Evolutionary conservation across 805 yeast genomes (phyloP), one percentile per base, ranked within the genome.

Genomic region (Ogataea polymorpha): DNA sequence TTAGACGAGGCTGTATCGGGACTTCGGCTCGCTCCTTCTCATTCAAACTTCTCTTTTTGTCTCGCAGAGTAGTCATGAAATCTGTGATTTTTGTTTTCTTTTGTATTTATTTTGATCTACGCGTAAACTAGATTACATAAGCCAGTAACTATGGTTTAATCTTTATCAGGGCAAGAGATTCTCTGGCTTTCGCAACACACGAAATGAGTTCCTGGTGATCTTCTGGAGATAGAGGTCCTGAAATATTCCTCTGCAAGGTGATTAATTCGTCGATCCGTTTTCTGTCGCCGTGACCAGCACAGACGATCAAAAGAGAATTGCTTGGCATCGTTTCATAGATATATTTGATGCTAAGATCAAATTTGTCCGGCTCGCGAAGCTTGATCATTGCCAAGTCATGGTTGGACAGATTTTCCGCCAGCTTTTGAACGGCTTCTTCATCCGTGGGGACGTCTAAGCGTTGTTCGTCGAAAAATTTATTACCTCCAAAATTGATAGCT

Each of bases 281-380:
- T 6, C 18, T 23, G 17, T 80, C 78, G 9, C 88, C 87, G 37
- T 74, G 66, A 2, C 86, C 87, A 0, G 86, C 71, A 51, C 78
- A 67, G 1, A 88, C 54, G 1, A 87, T 64, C 12, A 90, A 50
- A 16, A 80, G 61, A 0, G 95, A 73, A 25, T 79, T 72, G 2
- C 65, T 61, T 0, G 95, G 86, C 15, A 85, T 52, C 2, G 58
- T 46, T 1, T 67, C 62, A 54, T 82, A 78, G 12, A 90, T 62
- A 28, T 56, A 57, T 12, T 58, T 48, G 6, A 90, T 48, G 23
- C 81, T 59, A 2, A 52, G 46, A 49, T 76, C 74, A 9, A 84
- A 56, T 5, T 57, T 56, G 10, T 80, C 88, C 15, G 83, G 58
- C 39, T 82, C 90, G 34, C 78, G 70, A 32, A 87, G 56, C 40